Conservation (phyloP, 768 basidiomycete species). For the Lepiota brunneoincarnata region DNA sequence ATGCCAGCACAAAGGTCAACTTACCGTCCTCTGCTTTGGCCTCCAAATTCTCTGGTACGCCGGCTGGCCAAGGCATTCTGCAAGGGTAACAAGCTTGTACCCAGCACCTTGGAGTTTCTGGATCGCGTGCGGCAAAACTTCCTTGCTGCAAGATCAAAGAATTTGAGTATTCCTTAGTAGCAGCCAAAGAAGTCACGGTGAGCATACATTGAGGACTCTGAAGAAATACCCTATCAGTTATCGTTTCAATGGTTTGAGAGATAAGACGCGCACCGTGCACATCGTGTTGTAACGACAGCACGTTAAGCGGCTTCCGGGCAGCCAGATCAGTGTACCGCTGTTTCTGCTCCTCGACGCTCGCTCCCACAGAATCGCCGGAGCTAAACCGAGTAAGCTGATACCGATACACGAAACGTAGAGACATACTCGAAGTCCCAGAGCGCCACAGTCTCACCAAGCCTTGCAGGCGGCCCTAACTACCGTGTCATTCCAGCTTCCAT, state of each 20-base stretch:
- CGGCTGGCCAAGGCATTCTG: slow-evolving; percentile 14
- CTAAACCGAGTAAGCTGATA: neutral
- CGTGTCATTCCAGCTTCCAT: slow-evolving; percentile 11
- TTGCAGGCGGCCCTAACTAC: slow-evolving; percentile 12
- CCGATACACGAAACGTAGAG: neutral
- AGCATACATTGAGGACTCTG: no score
- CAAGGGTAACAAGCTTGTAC: slow-evolving; percentile 15
- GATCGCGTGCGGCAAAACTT: slow-evolving; percentile 14
- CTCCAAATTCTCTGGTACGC: slow-evolving; percentile 14
- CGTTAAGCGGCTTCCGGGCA: neutral
- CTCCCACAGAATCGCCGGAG: slow-evolving; percentile 12
- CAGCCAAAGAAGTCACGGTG: neutral
- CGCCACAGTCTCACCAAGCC: slow-evolving; percentile 7
- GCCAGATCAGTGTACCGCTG: slow-evolving; percentile 3
- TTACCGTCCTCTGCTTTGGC: slow-evolving; percentile 28
- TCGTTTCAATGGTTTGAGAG: no score
- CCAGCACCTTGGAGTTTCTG: slow-evolving; percentile 11
- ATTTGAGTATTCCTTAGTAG: neutral
- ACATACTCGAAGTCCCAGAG: slow-evolving; percentile 17
- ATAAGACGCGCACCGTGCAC: slow-evolving; percentile 9
- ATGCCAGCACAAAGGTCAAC: neutral
- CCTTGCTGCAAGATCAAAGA: neutral
- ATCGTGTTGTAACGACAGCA: slow-evolving; percentile 16
- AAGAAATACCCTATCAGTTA: no score
- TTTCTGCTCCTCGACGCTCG: slow-evolving; percentile 3